phyloP scores from a whole-genome alignment of 257 asterid genomes.

The Haberlea rhodopensis region DNA sequence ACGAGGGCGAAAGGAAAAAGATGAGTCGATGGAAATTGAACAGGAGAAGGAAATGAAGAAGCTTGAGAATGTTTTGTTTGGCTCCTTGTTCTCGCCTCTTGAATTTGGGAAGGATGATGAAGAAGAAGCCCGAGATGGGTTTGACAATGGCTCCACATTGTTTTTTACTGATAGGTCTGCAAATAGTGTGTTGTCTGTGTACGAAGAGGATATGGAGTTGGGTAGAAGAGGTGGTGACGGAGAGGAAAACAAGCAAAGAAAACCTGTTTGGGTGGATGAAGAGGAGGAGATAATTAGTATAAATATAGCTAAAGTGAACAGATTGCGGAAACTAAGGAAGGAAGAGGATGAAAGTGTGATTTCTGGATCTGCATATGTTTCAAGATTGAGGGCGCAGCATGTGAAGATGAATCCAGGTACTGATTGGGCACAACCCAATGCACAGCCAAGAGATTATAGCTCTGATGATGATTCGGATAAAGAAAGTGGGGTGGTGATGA shows the following conservation, averaged over 20 bases:
- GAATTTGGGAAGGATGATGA: conserved; percentile 57
- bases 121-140: conserved; percentile 38
- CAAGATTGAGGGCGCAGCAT: conserved; percentile 89
- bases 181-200: conserved; percentile 50
- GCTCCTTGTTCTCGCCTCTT: conserved; percentile 62
- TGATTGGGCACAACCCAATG: conserved; percentile 71
- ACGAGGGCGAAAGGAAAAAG: conserved; percentile 37
- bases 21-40: too few relatives aligned
- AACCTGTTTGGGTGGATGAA: conserved; percentile 81
- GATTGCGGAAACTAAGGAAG: conserved; percentile 73
- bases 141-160: too few relatives aligned
- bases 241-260: conserved; percentile 35
- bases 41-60: conserved; percentile 65
- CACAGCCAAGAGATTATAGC: conserved; percentile 31
- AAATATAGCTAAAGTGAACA: conserved; percentile 71
- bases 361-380: conserved; percentile 59
- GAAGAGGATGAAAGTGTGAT: conserved; percentile 66
- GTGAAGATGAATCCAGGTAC: conserved; percentile 82
- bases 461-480: conserved; percentile 68
- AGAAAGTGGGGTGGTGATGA: conserved; percentile 40
- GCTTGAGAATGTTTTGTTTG: conserved; percentile 64
- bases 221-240: conserved; percentile 28
- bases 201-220: conserved; percentile 49
- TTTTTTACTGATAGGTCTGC: conserved; percentile 68
- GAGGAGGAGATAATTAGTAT: conserved; percentile 70